A percentile compares a stretch with the other conserved stretches of the same genome.
phyloP scores from a whole-genome alignment of 1,139 yeast species.

The Yamadazyma sp. region DNA sequence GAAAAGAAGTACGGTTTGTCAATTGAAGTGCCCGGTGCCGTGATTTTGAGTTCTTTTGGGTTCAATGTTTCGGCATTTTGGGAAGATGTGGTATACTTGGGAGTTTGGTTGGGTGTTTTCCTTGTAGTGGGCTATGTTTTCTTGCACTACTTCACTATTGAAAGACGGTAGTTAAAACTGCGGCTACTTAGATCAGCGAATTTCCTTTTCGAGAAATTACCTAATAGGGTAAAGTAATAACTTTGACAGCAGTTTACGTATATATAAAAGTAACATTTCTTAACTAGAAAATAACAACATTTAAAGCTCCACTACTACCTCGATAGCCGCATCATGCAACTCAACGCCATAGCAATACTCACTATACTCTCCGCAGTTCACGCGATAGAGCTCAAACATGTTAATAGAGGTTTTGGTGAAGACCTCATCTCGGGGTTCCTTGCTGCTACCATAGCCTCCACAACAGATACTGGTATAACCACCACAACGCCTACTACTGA shows the following conservation, averaged over 20 bases:
- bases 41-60: constrained; percentile 91
- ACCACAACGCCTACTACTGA: background rate
- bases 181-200: background rate
- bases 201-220: constrained; percentile 4
- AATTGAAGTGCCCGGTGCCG: constrained; percentile 98
- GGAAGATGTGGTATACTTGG: constrained; percentile 60
- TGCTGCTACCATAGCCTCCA: constrained; percentile 2
- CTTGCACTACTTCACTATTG: constrained; percentile 71
- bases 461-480: constrained; percentile 4
- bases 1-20: constrained; percentile 91
- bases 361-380: background rate
- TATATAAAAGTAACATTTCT: background rate
- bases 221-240: constrained; percentile 12
- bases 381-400: constrained; percentile 8
- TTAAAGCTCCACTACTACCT: no score
- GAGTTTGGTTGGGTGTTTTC: constrained; percentile 51
- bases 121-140: constrained; percentile 70
- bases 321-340: background rate
- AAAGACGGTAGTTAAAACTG: constrained; percentile 51
- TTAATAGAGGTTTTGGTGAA: constrained; percentile 8
- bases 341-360: background rate
- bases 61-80: constrained; percentile 77
- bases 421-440: constrained; percentile 6
- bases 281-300: no score
- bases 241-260: constrained; percentile 1